Conservation (phyloP, 495 filamentous ascomycete species). For the Polyplosphaeria fusca region DNA sequence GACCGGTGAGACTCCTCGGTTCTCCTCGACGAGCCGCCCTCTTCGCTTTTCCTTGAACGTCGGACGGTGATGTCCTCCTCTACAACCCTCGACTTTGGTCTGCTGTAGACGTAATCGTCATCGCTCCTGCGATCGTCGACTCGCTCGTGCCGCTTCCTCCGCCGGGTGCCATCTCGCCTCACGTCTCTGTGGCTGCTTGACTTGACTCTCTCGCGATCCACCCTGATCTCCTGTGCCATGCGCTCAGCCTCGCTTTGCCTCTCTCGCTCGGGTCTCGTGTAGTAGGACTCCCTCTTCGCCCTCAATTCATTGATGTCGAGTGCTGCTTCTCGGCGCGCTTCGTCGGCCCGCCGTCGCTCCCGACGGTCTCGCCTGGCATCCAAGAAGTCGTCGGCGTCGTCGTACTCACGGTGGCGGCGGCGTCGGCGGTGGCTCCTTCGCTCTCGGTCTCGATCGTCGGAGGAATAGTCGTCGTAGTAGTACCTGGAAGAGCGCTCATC, state of each 20-base stretch:
- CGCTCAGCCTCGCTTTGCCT: slow-evolving; percentile 17
- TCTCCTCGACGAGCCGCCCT: slow-evolving; percentile 18
- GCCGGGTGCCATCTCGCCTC: slow-evolving; percentile 18
- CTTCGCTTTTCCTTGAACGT: slow-evolving; percentile 23
- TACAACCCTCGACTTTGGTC: slow-evolving; percentile 16
- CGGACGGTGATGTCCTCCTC: slow-evolving; percentile 17
- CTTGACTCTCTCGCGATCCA: slow-evolving; percentile 13
- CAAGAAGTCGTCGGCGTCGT: slow-evolving; percentile 23
- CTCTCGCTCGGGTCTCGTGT: slow-evolving; percentile 15
- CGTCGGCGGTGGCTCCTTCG: slow-evolving; percentile 20
- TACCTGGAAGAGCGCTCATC: slow-evolving; percentile 15
- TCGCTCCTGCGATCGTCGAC: slow-evolving; percentile 12
- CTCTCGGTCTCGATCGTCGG: slow-evolving; percentile 21
- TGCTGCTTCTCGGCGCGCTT: slow-evolving; percentile 14
- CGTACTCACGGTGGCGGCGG: slow-evolving; percentile 9
- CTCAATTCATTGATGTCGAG: slow-evolving; percentile 29
- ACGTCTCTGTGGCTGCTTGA: slow-evolving; percentile 20
- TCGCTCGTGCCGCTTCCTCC: slow-evolving; percentile 13
- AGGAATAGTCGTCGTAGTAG: slow-evolving; percentile 22
- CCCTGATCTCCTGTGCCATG: slow-evolving; percentile 29
- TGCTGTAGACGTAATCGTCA: slow-evolving; percentile 30
- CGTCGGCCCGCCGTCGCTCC: slow-evolving; percentile 16
- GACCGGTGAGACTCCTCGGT: slow-evolving; percentile 13
- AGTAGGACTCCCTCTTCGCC: slow-evolving; percentile 15
- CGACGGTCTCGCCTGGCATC: slow-evolving; percentile 16